phyloP scores from a whole-genome alignment of 257 asterid species.

The Ilex aquifolium region DNA sequence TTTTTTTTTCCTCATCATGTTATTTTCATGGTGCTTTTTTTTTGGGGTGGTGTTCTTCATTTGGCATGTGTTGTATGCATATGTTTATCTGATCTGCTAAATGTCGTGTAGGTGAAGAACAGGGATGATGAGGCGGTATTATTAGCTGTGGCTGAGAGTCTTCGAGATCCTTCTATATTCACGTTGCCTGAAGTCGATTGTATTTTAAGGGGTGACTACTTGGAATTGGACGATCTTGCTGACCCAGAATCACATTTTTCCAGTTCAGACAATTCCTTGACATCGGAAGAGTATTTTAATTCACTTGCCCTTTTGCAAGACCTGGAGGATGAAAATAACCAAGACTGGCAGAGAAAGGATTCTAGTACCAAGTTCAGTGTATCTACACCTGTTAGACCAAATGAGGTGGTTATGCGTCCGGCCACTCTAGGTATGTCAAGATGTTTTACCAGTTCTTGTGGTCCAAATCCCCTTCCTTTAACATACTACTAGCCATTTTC shows the following conservation, averaged over 20 bases:
- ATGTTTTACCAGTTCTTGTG: background rate
- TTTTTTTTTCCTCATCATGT: background rate
- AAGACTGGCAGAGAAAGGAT: slow-evolving; percentile 9
- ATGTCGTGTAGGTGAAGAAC: slow-evolving; percentile 17
- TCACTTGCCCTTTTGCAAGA: slow-evolving; percentile 34
- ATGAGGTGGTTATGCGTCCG: slow-evolving; percentile 35
- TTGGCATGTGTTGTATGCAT: no score
- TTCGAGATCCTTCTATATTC: slow-evolving; percentile 14
- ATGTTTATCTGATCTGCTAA: background rate
- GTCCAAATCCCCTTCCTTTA: background rate
- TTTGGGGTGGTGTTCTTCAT: background rate
- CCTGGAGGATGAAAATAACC: slow-evolving; percentile 29
- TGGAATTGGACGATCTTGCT: slow-evolving; percentile 48
- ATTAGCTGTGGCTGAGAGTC: slow-evolving; percentile 13
- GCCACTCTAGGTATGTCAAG: slow-evolving; percentile 35
- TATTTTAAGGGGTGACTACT: slow-evolving; percentile 38
- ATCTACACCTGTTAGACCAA: slow-evolving; percentile 16
- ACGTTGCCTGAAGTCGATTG: slow-evolving; percentile 22
- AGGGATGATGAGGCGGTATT: slow-evolving; percentile 13
- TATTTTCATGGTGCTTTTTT: background rate
- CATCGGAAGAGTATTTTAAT: slow-evolving; percentile 57
- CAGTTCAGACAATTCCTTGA: slow-evolving; percentile 52
- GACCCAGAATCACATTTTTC: slow-evolving; percentile 38
- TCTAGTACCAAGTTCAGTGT: slow-evolving; percentile 26
- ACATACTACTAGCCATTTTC: no score